Base-by-base conservation (phyloP, 768 basidiomycete species). In the Clitopilus hobsonii region DNA sequence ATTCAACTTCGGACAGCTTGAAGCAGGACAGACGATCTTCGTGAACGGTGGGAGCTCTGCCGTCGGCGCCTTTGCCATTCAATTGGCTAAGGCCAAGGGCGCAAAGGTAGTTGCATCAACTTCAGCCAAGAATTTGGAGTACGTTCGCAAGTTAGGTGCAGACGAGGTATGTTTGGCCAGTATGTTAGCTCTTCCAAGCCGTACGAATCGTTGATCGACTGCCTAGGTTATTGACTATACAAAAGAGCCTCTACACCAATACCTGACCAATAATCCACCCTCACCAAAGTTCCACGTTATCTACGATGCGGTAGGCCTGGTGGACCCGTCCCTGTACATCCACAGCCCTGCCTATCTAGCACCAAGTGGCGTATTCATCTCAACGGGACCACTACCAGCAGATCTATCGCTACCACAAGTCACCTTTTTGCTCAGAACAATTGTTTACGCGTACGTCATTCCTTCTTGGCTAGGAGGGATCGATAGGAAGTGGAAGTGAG, bases 31-130 rank as follows among this genome's bases (percentile, higher is more conserved):
- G 61, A 74, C 76, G 1, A 70, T 91, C 3, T 79, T 91, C 60
- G 72, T 92, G 61, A 85, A 88, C 54, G 88, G 88, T 0, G 89
- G 86, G 2, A 85, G 83, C 51, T 81, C 85, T 1, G 69, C 82
- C 8, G 85, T 89, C 1, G 89, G 89, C 3, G 70, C 76, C 18
- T 79, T 79, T 60, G 88, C 86, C 1, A 85, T 91, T 49, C 87
- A 90, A 65, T 64, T 90, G 8, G 86, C 88, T 7, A 91, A 89
- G 63, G 75, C 80, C 0, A 73, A 72, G 57, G 85, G 85, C 3
- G 81, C 81, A 53, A 71, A 65, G 50, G 86, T 90, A 5, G 71
- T 79, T 1, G 80, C 81, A 0, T 81, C 76, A 24, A 85, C 84
- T 8, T 88, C 86, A 2, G 72, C 64, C 1, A 80, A 75, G 65